Evolutionary conservation across 1,284 basidiomycete genomes (phyloP), one percentile per base, ranked within the genome.

Genomic region (Fomitopsis betulina): DNA sequence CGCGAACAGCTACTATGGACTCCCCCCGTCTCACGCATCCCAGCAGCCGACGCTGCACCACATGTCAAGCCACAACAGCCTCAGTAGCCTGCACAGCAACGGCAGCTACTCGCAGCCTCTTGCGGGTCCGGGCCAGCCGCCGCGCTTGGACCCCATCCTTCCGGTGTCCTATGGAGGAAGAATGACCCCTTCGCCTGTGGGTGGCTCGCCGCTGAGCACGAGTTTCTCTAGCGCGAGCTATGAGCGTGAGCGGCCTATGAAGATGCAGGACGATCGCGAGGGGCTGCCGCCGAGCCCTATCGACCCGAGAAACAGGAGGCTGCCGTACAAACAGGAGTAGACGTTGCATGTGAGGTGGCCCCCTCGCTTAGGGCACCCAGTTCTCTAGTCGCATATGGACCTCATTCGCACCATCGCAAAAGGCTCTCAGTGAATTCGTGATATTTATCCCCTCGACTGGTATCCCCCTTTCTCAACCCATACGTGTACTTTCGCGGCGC

Each of bases 191-290:
- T 76, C 76, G 15, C 73, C 79, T 1, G 72, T 72, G 7, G 72
- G 78, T 1, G 74, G 60, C 55, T 71, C 70, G 32, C 68, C 69
- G 19, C 53, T 70, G 37, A 65, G 65, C 53, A 62, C 66, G 32
- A 62, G 65, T 56, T 59, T 71, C 40, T 65, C 69, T 6, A 53
- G 63, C 21, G 65, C 82, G 39, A 85, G 82, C 1, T 85, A 79
- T 66, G 84, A 86, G 63, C 79, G 84, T 54, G 83, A 84, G 40
- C 70, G 65, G 51, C 62, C 59, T 10, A 71, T 74, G 42, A 71
- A 71, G 57, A 68, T 71, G 35, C 65, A 63, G 42, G 68, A 71
- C 19, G 49, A 51, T 4, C 53, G 56, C 12, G 40, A 53, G 7
- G 42, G 40, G 21, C 19, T 57, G 37, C 58, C 49, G 21, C 58